These are phyloP conservation scores for Mucor ambiguus DNA, from an alignment of 371 early-diverging fungal genomes.

Conservation along the genomic window DNA sequence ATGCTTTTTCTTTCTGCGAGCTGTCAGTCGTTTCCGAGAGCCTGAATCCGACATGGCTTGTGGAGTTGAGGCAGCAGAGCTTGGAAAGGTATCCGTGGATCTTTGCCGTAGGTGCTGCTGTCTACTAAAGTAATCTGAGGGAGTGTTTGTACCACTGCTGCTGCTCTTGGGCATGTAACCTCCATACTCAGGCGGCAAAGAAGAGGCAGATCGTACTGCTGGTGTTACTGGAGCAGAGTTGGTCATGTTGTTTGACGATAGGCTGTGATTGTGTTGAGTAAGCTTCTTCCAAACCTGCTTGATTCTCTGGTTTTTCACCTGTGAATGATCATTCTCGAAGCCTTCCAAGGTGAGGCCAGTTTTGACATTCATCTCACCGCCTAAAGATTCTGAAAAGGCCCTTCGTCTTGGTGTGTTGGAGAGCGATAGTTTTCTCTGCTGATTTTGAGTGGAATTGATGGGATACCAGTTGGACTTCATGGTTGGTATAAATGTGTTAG, in stretches of 20 bases:
- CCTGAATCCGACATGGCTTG: background rate
- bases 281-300: conserved; percentile 1
- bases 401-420: background rate
- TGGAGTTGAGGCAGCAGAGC: background rate
- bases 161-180: background rate
- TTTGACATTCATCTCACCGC: conserved; percentile 10
- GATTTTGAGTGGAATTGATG: background rate
- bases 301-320: background rate
- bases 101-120: background rate
- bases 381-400: background rate
- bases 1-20: conserved; percentile 8
- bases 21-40: background rate
- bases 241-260: too few relatives aligned
- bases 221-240: background rate
- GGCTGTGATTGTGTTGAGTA: background rate
- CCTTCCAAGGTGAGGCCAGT: conserved; percentile 5
- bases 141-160: conserved; percentile 1
- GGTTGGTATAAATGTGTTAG: background rate
- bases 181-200: background rate
- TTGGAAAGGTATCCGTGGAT: background rate
- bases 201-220: background rate
- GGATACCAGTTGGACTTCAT: background rate
- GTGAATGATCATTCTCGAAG: background rate
- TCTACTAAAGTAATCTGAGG: conserved; percentile 1
- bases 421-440: background rate